Conservation (phyloP, 352 stramenopile species). For the Phytophthora aleatoria region DNA sequence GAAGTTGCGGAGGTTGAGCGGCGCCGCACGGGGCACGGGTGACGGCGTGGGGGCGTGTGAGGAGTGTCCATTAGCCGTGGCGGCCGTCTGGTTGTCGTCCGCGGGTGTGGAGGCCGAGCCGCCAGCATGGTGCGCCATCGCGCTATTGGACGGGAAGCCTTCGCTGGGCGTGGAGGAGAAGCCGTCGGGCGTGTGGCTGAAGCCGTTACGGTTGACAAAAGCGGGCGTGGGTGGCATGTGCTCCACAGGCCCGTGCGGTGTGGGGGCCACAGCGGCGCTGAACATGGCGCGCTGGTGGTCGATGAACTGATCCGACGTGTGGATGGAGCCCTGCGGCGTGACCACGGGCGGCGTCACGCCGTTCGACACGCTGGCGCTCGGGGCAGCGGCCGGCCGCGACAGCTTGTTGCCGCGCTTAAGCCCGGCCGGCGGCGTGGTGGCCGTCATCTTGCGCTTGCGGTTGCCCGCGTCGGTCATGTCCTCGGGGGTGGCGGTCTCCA, state of each 20-base stretch:
- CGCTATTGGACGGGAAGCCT: slow-evolving; percentile 39
- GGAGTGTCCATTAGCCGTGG: slow-evolving; percentile 28
- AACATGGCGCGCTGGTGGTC: slow-evolving; percentile 82
- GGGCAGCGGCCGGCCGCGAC: slow-evolving; percentile 37
- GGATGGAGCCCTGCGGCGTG: slow-evolving; percentile 47
- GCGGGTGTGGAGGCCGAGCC: slow-evolving; percentile 30
- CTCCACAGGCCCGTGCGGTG: slow-evolving; percentile 69
- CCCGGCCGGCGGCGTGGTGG: slow-evolving; percentile 39
- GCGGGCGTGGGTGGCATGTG: slow-evolving; percentile 87
- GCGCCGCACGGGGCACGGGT: slow-evolving; percentile 60
- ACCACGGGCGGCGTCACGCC: slow-evolving; percentile 44
- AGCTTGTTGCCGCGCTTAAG: slow-evolving; percentile 63
- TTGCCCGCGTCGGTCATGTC: slow-evolving; percentile 43
- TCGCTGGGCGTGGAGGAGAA: slow-evolving; percentile 67
- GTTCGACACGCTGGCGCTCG: slow-evolving; percentile 33
- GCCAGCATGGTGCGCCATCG: slow-evolving; percentile 13
- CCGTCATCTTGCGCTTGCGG: slow-evolving; percentile 82
- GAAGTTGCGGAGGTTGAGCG: slow-evolving; percentile 84
- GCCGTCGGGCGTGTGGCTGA: slow-evolving; percentile 63
- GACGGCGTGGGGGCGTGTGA: slow-evolving; percentile 64
- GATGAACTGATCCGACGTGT: slow-evolving; percentile 77
- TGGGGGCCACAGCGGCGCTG: slow-evolving; percentile 74
- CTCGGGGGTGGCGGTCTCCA: slow-evolving; percentile 35
- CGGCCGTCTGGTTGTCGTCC: slow-evolving; percentile 30
- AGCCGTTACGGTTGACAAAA: slow-evolving; percentile 73